Evolutionary conservation across 108 stramenopile genomes (phyloP), one percentile per base, ranked within the genome.

Genomic region (Fragilariopsis cylindrus): DNA sequence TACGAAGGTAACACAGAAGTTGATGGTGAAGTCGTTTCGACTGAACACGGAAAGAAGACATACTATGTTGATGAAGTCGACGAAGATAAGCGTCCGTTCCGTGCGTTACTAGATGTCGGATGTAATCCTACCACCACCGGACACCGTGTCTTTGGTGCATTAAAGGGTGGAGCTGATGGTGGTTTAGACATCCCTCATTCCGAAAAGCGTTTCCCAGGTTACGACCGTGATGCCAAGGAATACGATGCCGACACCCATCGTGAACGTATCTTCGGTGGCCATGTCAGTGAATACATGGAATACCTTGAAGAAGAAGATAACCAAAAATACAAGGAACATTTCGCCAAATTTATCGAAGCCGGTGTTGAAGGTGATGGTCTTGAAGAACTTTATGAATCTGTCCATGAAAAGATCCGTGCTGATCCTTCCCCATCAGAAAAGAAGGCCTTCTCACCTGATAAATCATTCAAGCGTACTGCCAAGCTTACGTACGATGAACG

Each of bases 161-260:
- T 99, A 75, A 98, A 99, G 97, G 99, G 99, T 40, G 99, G 98
- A 67, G 90, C 95, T 42, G 99, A 98, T 84, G 99, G 98, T 77
- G 99, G 99, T 68, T 83, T 99, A 7, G 98, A 98, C 78, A 83
- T 99, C 69, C 98, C 98, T 69, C 98, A 99, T 84, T 90, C 85
- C 84, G 89, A 96, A 75, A 99, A 99, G 92, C 92, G 97, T 71
- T 99, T 99, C 95, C 98, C 99, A 50, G 99, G 99, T 55, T 99
- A 98, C 82, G 98, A 98, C 83, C 90, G 93, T 70, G 98, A 99
- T 70, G 77, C 94, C 77, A 98, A 98, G 90, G 88, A 93, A 70
- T 98, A 97, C 88, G 98, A 98, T 78, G 98, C 96, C 72, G 95
- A 97, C 60, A 93, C 87, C 85, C 98, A 98, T 92, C 91, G 92